phyloP scores from a whole-genome alignment of 805 yeast species.

The Wickerhamomyces kurtzmanii region DNA sequence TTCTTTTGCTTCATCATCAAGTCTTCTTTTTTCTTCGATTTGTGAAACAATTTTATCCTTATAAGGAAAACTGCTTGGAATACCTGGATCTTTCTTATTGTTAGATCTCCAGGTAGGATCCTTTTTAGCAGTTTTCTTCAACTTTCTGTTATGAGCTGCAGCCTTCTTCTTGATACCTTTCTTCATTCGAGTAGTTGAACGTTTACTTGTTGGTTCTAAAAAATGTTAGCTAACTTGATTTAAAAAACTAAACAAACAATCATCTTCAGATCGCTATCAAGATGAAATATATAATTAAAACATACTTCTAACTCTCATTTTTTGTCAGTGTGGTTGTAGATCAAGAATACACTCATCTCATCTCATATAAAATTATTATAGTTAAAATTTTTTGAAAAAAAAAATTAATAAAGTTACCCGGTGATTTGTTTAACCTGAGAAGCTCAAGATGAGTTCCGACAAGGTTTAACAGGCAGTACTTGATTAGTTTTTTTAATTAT shows the following conservation, averaged over 20 bases:
- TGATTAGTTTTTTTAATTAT: no score
- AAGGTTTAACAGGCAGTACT: no score
- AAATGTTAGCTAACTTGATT: background rate
- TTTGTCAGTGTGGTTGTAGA: no score
- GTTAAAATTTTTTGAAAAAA: no score
- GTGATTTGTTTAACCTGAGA: no score
- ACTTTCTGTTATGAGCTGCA: constrained; percentile 82
- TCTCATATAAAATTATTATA: no score
- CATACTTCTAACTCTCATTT: constrained; percentile 16
- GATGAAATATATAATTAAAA: background rate
- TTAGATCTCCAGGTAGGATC: constrained; percentile 92
- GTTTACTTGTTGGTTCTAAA: constrained; percentile 54
- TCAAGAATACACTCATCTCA: no score
- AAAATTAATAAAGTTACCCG: no score
- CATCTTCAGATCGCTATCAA: no score
- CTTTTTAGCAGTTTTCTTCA: constrained; percentile 71
- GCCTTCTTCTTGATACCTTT: constrained; percentile 97
- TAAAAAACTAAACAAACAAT: background rate
- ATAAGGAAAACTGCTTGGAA: constrained; percentile 92
- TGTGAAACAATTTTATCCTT: constrained; percentile 72
- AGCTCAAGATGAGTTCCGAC: no score
- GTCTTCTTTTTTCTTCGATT: constrained; percentile 53
- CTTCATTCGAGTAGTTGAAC: constrained; percentile 86
- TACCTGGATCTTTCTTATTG: constrained; percentile 82
- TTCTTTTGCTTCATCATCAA: constrained; percentile 44